Conservation (phyloP, 192 early-diverging fungal genomes). For the Endogone sp. region DNA sequence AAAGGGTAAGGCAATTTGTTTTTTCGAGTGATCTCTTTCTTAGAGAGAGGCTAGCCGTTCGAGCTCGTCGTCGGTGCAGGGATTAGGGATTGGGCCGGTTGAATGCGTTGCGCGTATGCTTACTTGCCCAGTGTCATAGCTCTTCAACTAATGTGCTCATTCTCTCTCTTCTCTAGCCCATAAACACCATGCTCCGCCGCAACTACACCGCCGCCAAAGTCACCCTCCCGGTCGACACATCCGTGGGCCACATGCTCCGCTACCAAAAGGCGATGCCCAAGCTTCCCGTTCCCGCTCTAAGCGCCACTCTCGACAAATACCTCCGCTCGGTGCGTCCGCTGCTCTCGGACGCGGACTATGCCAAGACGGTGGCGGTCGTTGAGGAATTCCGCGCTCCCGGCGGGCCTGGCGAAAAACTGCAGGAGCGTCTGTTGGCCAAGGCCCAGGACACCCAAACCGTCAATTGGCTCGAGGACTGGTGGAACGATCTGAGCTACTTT, state of each 20-base stretch:
- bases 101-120: background rate
- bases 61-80: background rate
- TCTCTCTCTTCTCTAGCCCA: background rate
- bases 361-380: slow-evolving; percentile 59
- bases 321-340: slow-evolving; percentile 74
- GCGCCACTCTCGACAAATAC: slow-evolving; percentile 82
- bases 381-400: slow-evolving; percentile 78
- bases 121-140: background rate
- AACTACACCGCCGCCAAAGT: slow-evolving; percentile 29
- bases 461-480: slow-evolving; percentile 98
- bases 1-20: background rate
- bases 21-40: too few species aligned
- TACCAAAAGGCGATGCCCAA: slow-evolving; percentile 78
- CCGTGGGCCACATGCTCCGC: slow-evolving; percentile 63
- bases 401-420: slow-evolving; percentile 79
- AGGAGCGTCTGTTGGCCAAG: slow-evolving; percentile 76
- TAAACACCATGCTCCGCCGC: slow-evolving; percentile 30
- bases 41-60: too few species aligned
- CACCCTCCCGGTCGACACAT: background rate
- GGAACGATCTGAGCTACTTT: slow-evolving; percentile 93
- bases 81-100: background rate
- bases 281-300: slow-evolving; percentile 84
- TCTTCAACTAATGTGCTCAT: background rate
- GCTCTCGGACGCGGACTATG: slow-evolving; percentile 65
- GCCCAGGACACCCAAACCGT: slow-evolving; percentile 66